Percentiles rank a stretch among this genome's conserved stretches.
Conservation (phyloP, 345 rosid genomes). For the Linum usitatissimum region DNA sequence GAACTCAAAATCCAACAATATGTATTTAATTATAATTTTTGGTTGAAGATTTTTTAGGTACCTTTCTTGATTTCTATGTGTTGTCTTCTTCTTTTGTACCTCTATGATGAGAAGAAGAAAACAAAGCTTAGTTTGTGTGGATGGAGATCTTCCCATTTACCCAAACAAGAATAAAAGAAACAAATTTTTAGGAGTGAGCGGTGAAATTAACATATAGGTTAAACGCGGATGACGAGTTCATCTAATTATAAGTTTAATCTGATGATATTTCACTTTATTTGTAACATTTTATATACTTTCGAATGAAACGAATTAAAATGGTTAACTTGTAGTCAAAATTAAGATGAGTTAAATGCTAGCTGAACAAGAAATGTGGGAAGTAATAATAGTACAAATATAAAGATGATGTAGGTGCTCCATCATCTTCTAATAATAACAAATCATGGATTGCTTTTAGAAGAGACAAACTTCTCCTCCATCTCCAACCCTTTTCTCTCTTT, state of each 20-base stretch:
- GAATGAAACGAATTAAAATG: too few species aligned
- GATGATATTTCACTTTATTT: too few species aligned
- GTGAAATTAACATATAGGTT: too few species aligned
- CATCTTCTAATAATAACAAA: neutral
- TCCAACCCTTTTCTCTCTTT: slow-evolving; percentile 6
- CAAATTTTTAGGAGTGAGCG: neutral
- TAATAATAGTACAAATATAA: slow-evolving; percentile 4
- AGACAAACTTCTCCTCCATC: slow-evolving; percentile 33
- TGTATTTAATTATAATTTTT: slow-evolving; percentile 10
- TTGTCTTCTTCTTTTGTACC: slow-evolving; percentile 9
- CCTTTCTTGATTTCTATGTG: neutral
- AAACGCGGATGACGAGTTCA: too few species aligned
- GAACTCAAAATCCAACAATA: slow-evolving; percentile 57
- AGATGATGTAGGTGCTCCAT: neutral
- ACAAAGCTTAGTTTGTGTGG: slow-evolving; percentile 7
- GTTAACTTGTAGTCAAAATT: too few species aligned
- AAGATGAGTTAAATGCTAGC: too few species aligned
- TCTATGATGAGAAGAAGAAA: slow-evolving; percentile 9
- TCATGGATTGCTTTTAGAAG: slow-evolving; percentile 23
- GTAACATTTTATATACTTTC: too few species aligned
- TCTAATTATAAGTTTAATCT: too few species aligned
- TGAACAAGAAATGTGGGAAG: slow-evolving; percentile 4
- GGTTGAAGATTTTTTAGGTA: slow-evolving; percentile 18
- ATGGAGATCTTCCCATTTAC: slow-evolving; percentile 39
- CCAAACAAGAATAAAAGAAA: slow-evolving; percentile 31